Evolutionary conservation across 2,329 filamentous ascomycete species (phyloP).

Genomic region (Hypoxylon sp.): DNA sequence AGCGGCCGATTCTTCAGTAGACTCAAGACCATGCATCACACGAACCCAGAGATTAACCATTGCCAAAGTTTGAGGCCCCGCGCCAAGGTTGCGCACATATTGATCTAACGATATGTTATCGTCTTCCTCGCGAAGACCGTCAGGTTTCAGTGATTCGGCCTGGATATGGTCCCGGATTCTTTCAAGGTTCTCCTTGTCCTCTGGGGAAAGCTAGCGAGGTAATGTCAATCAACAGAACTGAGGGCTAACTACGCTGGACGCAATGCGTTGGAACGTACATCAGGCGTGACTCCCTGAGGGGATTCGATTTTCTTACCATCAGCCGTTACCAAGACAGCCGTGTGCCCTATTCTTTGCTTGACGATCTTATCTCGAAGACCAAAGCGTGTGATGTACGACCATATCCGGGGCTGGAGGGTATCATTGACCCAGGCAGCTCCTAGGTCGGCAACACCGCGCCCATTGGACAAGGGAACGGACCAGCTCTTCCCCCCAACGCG

Average conservation of each 20-base stretch:
- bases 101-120: slow-evolving; percentile 56
- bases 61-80: slow-evolving; percentile 49
- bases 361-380: slow-evolving; percentile 49
- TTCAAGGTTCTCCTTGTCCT: slow-evolving; percentile 56
- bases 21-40: slow-evolving; percentile 58
- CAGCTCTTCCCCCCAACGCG: slow-evolving; percentile 61
- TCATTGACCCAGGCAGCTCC: slow-evolving; percentile 58
- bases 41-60: slow-evolving; percentile 58
- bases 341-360: slow-evolving; percentile 52
- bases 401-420: slow-evolving; percentile 52
- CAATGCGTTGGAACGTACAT: slow-evolving; percentile 39
- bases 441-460: slow-evolving; percentile 52
- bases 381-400: slow-evolving; percentile 50
- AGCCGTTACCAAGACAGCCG: slow-evolving; percentile 52
- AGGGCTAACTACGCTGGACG: background rate
- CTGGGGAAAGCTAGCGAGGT: slow-evolving; percentile 51
- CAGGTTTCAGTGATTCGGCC: slow-evolving; percentile 50
- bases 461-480: slow-evolving; percentile 46
- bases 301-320: slow-evolving; percentile 51
- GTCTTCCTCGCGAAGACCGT: slow-evolving; percentile 48
- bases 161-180: slow-evolving; percentile 56
- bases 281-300: slow-evolving; percentile 54
- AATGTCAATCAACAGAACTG: background rate
- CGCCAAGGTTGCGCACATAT: slow-evolving; percentile 55
- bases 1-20: slow-evolving; percentile 55